phyloP scores from a whole-genome alignment of 805 yeast species.

The Metschnikowia vanudenii region DNA sequence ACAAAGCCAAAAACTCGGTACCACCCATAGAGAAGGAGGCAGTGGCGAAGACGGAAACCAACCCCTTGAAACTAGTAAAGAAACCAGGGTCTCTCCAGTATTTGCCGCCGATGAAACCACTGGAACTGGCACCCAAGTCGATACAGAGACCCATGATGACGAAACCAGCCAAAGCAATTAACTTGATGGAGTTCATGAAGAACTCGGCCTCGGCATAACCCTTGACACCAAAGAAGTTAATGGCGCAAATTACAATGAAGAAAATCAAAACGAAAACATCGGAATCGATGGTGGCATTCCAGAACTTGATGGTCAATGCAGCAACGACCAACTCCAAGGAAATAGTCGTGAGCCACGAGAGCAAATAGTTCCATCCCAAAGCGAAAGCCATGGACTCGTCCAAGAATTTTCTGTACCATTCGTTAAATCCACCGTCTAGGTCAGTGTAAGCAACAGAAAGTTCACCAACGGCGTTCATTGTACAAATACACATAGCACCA shows the following conservation, averaged over 20 bases:
- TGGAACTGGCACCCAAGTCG: slow-evolving; percentile 32
- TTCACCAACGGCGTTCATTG: slow-evolving; percentile 45
- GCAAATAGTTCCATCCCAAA: slow-evolving; percentile 39
- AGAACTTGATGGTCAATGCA: slow-evolving; percentile 53
- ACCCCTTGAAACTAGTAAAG: slow-evolving; percentile 39
- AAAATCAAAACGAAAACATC: slow-evolving; percentile 59
- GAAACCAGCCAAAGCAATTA: slow-evolving; percentile 39
- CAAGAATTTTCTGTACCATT: slow-evolving; percentile 30
- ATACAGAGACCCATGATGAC: slow-evolving; percentile 41
- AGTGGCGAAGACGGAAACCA: slow-evolving; percentile 38
- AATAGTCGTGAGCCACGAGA: slow-evolving; percentile 27
- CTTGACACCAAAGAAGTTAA: slow-evolving; percentile 47
- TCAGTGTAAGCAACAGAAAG: slow-evolving; percentile 59
- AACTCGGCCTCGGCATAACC: slow-evolving; percentile 49
- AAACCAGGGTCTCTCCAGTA: slow-evolving; percentile 43
- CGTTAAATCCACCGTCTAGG: slow-evolving; percentile 40
- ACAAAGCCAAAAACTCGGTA: slow-evolving; percentile 39
- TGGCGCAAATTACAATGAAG: slow-evolving; percentile 41
- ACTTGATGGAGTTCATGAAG: slow-evolving; percentile 36
- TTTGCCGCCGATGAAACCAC: slow-evolving; percentile 40
- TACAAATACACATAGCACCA: slow-evolving; percentile 29
- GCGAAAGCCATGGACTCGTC: slow-evolving; percentile 40
- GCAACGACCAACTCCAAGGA: slow-evolving; percentile 24
- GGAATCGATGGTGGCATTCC: slow-evolving; percentile 51
- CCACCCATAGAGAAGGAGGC: slow-evolving; percentile 43